These are phyloP conservation scores for Thielaviopsis musarum DNA, from an alignment of 2,329 filamentous ascomycete species.

Conservation along the genomic window DNA sequence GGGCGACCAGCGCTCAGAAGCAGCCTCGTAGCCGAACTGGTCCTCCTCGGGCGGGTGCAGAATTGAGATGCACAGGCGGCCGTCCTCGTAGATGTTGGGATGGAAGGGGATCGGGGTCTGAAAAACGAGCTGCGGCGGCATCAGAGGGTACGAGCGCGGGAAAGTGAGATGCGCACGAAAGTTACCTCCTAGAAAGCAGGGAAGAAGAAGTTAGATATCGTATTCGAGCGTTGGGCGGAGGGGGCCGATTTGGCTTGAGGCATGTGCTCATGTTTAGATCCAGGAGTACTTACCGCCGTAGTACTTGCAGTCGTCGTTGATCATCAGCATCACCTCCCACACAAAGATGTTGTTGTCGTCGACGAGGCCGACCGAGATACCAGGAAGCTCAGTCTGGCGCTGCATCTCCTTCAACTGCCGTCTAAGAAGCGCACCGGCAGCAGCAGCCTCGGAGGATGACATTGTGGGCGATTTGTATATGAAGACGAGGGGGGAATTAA, in stretches of 20 bases:
- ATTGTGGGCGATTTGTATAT: constrained; percentile 14
- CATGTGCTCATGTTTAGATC: background rate
- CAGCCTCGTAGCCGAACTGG: constrained; percentile 81
- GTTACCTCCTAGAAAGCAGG: constrained; percentile 53
- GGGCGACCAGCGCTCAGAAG: constrained; percentile 81
- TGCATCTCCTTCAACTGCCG: constrained; percentile 93
- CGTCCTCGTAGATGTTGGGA: constrained; percentile 80
- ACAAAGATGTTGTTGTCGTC: constrained; percentile 80
- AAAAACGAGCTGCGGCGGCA: constrained; percentile 81
- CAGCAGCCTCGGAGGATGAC: constrained; percentile 29
- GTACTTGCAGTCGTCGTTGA: constrained; percentile 81
- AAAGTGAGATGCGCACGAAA: constrained; percentile 78
- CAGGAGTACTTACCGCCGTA: constrained; percentile 57
- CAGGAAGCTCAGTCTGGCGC: constrained; percentile 74
- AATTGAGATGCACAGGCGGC: constrained; percentile 91
- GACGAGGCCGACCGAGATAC: constrained; percentile 82
- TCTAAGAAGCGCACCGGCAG: constrained; percentile 56
- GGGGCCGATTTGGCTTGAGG: background rate
- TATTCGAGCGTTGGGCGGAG: background rate
- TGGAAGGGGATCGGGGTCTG: constrained; percentile 72
- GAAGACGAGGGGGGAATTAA: background rate
- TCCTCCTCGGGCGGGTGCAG: constrained; percentile 91
- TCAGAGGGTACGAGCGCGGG: constrained; percentile 68
- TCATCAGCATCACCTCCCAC: constrained; percentile 99
- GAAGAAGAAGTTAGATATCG: background rate